Evolutionary conservation across 2,329 filamentous ascomycete species (phyloP), one percentile per base, ranked within the genome.

Genomic region (Penicillium janthinellum): DNA sequence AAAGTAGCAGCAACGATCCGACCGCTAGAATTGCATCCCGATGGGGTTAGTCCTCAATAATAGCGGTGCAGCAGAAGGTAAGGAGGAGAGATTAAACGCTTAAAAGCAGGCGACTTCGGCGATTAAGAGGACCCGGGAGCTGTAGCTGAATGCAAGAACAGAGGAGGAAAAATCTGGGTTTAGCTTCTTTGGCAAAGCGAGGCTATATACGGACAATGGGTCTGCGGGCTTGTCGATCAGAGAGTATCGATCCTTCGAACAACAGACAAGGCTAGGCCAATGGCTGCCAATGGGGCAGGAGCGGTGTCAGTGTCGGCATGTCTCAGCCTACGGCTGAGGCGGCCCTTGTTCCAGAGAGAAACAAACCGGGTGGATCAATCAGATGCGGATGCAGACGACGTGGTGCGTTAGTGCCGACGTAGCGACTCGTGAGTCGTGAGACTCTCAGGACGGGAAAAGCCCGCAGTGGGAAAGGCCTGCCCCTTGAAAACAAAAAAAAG

Each of bases 311-410:
- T 51, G 10, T 39, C 49, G 44, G 39, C 49, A 58, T 65, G 64
- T 66, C 64, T 66, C 64, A 65, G 58, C 25, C 63, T 58, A 60
- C 62, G 48, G 54, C 62, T 54, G 42, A 64, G 45, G 42, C 62
- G 45, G 47, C 58, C 42, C 47, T 17, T 48, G 15, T 62, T 50
- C 56, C 57, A 56, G 52, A 65, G 58, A 37, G 5, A 37, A 15
- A 51, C 11, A 41, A 51, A 37, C 31, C 34, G 54, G 61, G 56
- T 64, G 56, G 63, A 65, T 63, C 59, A 62, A 67, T 67, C 64
- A 67, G 63, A 64, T 61, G 59, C 54, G 54, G 54, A 48, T 54
- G 63, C 57, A 57, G 28, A 45, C 53, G 45, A 57, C 55, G 15
- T 52, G 55, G 35, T 64, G 56, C 60, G 42, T 63, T 63, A 62